Conservation (phyloP, 495 filamentous ascomycete genomes). For the Penicillium turbatum region DNA sequence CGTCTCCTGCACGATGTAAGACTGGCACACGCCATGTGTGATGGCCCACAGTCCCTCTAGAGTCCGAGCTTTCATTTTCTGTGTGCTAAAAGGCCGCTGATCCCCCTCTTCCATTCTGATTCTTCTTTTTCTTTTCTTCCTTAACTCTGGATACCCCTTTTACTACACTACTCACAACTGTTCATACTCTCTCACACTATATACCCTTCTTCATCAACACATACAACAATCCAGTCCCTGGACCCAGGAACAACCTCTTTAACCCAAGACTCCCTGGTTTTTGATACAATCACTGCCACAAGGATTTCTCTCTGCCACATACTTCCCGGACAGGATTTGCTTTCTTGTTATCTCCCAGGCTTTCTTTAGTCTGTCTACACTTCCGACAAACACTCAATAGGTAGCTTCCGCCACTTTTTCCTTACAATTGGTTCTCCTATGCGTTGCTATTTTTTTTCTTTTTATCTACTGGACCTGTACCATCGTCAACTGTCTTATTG, state of each 20-base stretch:
- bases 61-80: constrained; percentile 11
- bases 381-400: constrained; percentile 37
- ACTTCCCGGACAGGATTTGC: constrained; percentile 40
- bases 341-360: constrained; percentile 36
- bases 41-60: constrained; percentile 19
- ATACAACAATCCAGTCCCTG: constrained; percentile 21
- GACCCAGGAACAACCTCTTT: constrained; percentile 29
- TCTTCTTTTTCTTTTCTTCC: constrained; percentile 20
- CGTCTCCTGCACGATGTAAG: constrained; percentile 28
- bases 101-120: constrained; percentile 18
- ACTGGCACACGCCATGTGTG: constrained; percentile 34
- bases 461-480: constrained; percentile 27
- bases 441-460: constrained; percentile 17
- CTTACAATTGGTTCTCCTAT: constrained; percentile 21
- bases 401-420: constrained; percentile 44
- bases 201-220: constrained; percentile 4
- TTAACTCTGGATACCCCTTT: constrained; percentile 23
- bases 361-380: constrained; percentile 30
- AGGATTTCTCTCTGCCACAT: constrained; percentile 25
- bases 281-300: constrained; percentile 18
- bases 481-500: constrained; percentile 5
- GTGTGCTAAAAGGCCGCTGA: constrained; percentile 28
- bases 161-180: background rate
- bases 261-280: constrained; percentile 20
- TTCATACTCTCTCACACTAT: constrained; percentile 6